phyloP scores from a whole-genome alignment of 768 basidiomycete genomes.

The Serendipita sp. region DNA sequence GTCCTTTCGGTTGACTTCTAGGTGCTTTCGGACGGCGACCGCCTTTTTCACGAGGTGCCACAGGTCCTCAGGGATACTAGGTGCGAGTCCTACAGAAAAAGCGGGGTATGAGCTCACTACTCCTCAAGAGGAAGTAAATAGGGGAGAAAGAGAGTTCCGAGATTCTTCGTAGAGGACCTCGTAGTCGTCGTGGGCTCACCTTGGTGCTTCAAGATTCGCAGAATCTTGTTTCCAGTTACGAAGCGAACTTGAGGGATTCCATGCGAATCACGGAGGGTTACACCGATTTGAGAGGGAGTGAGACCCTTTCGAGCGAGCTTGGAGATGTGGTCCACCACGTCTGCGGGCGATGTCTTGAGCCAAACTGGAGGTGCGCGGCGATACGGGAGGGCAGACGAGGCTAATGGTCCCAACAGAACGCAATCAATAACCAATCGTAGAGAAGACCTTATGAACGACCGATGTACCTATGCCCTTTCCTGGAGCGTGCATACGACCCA shows the following conservation, averaged over 20 bases:
- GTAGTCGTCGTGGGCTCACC: slow-evolving; percentile 51
- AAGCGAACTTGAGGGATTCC: slow-evolving; percentile 97
- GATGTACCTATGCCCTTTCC: slow-evolving; percentile 98
- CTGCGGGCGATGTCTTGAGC: slow-evolving; percentile 93
- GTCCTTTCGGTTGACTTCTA: slow-evolving; percentile 96
- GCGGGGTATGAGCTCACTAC: slow-evolving; percentile 13
- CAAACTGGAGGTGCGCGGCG: slow-evolving; percentile 86
- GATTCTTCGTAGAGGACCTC: too few species aligned
- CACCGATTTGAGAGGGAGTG: slow-evolving; percentile 96
- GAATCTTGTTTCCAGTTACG: slow-evolving; percentile 98
- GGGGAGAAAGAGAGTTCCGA: too few species aligned
- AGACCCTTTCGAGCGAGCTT: slow-evolving; percentile 97
- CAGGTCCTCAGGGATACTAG: slow-evolving; percentile 96
- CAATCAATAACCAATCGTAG: slow-evolving; percentile 9
- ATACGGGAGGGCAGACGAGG: slow-evolving; percentile 96
- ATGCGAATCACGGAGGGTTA: slow-evolving; percentile 93
- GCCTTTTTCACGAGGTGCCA: slow-evolving; percentile 99
- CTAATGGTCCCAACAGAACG: slow-evolving; percentile 20
- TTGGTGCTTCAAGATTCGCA: slow-evolving; percentile 89
- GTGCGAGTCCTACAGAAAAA: slow-evolving; percentile 75
- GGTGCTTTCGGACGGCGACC: slow-evolving; percentile 96
- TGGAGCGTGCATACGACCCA: slow-evolving; percentile 99
- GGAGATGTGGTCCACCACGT: slow-evolving; percentile 89
- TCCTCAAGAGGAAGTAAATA: slow-evolving; percentile 36
- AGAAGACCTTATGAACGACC: background rate